These are phyloP conservation scores for Hemisphaericaspora nanyangensis DNA, from an alignment of 805 yeast genomes.

Conservation along the genomic window DNA sequence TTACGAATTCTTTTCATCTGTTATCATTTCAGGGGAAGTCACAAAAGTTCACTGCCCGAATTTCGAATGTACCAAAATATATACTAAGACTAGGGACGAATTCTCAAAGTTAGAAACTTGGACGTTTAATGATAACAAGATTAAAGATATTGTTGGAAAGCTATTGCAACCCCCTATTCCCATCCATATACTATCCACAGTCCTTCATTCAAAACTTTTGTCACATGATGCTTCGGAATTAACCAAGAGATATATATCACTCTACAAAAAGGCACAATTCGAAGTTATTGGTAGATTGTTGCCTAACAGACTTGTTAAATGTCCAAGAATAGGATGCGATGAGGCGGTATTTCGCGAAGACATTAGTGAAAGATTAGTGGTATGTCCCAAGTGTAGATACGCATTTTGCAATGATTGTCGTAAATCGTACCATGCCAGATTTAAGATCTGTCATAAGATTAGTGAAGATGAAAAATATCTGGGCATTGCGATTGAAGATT, in stretches of 20 bases:
- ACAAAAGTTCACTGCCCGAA: slow-evolving; percentile 57
- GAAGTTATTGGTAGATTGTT: slow-evolving; percentile 40
- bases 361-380: slow-evolving; percentile 42
- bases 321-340: slow-evolving; percentile 47
- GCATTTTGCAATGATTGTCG: slow-evolving; percentile 56
- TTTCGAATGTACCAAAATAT: slow-evolving; percentile 39
- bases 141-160: slow-evolving; percentile 24
- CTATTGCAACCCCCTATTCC: slow-evolving; percentile 43
- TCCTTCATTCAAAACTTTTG: slow-evolving; percentile 16
- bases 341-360: slow-evolving; percentile 46
- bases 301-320: slow-evolving; percentile 46
- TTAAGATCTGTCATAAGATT: slow-evolving; percentile 38
- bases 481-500: slow-evolving; percentile 27
- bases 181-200: slow-evolving; percentile 24
- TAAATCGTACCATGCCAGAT: slow-evolving; percentile 60
- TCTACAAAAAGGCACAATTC: slow-evolving; percentile 38
- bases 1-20: slow-evolving; percentile 34
- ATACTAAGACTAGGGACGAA: slow-evolving; percentile 11
- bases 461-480: slow-evolving; percentile 16
- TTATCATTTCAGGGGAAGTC: slow-evolving; percentile 46
- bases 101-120: slow-evolving; percentile 17
- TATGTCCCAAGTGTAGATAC: slow-evolving; percentile 47
- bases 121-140: slow-evolving; percentile 12
- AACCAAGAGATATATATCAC: slow-evolving; percentile 33
- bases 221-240: slow-evolving; percentile 14